phyloP scores from a whole-genome alignment of 2,329 filamentous ascomycete genomes.

The Cordyceps tenuipes region DNA sequence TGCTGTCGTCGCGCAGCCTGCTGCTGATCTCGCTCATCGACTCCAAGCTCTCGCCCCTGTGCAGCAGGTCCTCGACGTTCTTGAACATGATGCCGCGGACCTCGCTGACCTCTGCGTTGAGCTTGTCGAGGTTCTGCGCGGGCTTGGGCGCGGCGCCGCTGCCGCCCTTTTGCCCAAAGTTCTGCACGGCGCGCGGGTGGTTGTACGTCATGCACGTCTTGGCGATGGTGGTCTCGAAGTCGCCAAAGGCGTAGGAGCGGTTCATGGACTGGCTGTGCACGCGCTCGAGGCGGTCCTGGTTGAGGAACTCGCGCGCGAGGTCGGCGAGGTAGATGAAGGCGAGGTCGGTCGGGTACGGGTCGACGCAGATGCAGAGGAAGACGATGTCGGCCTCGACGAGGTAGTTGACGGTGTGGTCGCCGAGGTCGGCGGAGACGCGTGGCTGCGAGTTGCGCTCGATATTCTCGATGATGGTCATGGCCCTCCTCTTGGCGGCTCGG shows the following conservation, averaged over 20 bases:
- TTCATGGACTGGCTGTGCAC: constrained; percentile 61
- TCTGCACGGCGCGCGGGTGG: constrained; percentile 81
- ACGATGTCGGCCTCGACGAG: constrained; percentile 74
- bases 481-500: too few species aligned
- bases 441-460: constrained; percentile 82
- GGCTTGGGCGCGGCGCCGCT: too few species aligned
- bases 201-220: constrained; percentile 91
- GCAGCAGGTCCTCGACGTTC: constrained; percentile 97
- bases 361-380: constrained; percentile 90
- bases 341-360: constrained; percentile 92
- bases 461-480: constrained; percentile 59
- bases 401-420: constrained; percentile 80
- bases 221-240: constrained; percentile 95
- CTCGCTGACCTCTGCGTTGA: constrained; percentile 67
- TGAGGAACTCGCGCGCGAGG: constrained; percentile 82
- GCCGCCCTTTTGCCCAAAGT: constrained; percentile 41
- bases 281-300: constrained; percentile 66
- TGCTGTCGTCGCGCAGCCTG: constrained; percentile 80
- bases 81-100: constrained; percentile 99
- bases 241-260: constrained; percentile 92
- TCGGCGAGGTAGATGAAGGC: constrained; percentile 97
- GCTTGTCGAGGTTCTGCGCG: constrained; percentile 80
- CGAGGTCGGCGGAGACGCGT: constrained; percentile 86
- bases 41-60: constrained; percentile 88
- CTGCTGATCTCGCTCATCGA: constrained; percentile 94